Evolutionary conservation across 2,329 filamentous ascomycete species (phyloP).

Genomic region (Cladobotryum mycophilum): DNA sequence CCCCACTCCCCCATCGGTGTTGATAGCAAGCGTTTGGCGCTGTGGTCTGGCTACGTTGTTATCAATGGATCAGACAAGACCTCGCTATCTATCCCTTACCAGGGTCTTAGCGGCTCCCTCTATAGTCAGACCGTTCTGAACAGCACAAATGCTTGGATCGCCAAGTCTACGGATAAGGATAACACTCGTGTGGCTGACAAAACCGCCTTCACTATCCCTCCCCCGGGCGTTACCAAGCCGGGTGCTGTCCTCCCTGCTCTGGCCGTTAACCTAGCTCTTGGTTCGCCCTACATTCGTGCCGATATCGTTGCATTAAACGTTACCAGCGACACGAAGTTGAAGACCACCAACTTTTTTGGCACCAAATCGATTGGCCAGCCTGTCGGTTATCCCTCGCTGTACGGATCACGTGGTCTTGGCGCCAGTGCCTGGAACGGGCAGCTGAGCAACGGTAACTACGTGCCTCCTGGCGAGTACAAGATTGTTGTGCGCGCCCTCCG

Average conservation of each 20-base stretch:
- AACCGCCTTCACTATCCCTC: constrained; percentile 36
- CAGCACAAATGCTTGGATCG: constrained; percentile 21
- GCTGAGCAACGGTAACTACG: constrained; percentile 41
- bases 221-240: constrained; percentile 29
- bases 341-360: constrained; percentile 29
- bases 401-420: constrained; percentile 20
- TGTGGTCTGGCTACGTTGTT: constrained; percentile 38
- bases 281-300: constrained; percentile 37
- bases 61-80: constrained; percentile 35
- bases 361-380: constrained; percentile 37
- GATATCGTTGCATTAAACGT: constrained; percentile 37
- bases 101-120: constrained; percentile 32
- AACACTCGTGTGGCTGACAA: constrained; percentile 24
- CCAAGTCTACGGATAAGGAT: constrained; percentile 28
- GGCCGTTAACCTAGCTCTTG: constrained; percentile 37
- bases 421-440: constrained; percentile 38
- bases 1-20: constrained; percentile 34
- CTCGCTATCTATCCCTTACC: constrained; percentile 34
- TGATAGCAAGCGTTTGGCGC: constrained; percentile 29
- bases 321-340: constrained; percentile 17
- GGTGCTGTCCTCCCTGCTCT: constrained; percentile 32
- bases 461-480: constrained; percentile 43
- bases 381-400: constrained; percentile 35
- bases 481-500: constrained; percentile 42
- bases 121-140: constrained; percentile 23